Conservation (phyloP, 176 grass and related monocot species). For the Carex parvula region DNA sequence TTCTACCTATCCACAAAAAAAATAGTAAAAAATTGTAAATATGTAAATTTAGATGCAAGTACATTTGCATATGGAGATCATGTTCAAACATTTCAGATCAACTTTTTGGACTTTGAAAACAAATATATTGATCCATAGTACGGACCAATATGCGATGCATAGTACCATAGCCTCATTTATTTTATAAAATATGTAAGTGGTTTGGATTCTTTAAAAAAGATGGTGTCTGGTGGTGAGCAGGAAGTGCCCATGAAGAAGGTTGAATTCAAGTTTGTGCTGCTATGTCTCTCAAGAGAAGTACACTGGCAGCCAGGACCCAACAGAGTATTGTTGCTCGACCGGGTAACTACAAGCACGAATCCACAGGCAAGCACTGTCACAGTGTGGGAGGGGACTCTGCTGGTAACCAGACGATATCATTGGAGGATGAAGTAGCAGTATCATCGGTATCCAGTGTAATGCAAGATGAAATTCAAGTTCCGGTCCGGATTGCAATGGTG, state of each 20-base stretch:
- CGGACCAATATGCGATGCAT: too few relatives aligned
- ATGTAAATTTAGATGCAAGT: too few relatives aligned
- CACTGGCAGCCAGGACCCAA: slow-evolving; percentile 59
- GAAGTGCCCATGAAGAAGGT: slow-evolving; percentile 44
- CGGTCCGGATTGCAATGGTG: not conserved
- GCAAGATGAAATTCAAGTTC: not conserved
- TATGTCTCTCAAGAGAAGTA: slow-evolving; percentile 36
- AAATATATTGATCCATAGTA: too few relatives aligned
- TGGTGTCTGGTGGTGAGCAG: slow-evolving; percentile 24
- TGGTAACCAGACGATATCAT: slow-evolving; percentile 30
- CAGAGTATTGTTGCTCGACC: slow-evolving; percentile 27
- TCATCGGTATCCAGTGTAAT: not conserved
- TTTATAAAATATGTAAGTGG: not conserved
- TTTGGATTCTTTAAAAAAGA: not conserved
- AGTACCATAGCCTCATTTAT: too few relatives aligned
- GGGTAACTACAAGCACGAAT: not conserved
- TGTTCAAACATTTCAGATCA: too few relatives aligned
- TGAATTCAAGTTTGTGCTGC: slow-evolving; percentile 78
- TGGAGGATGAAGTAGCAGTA: slow-evolving; percentile 18
- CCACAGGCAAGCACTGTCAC: slow-evolving; percentile 39
- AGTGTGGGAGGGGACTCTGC: slow-evolving; percentile 49
- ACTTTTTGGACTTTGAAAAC: too few relatives aligned
- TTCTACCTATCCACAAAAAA: too few relatives aligned
- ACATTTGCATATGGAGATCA: too few relatives aligned
- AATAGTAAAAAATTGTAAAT: too few relatives aligned